Base-by-base conservation (phyloP, 2,329 filamentous ascomycete genomes). In the Nigrospora oryzae region DNA sequence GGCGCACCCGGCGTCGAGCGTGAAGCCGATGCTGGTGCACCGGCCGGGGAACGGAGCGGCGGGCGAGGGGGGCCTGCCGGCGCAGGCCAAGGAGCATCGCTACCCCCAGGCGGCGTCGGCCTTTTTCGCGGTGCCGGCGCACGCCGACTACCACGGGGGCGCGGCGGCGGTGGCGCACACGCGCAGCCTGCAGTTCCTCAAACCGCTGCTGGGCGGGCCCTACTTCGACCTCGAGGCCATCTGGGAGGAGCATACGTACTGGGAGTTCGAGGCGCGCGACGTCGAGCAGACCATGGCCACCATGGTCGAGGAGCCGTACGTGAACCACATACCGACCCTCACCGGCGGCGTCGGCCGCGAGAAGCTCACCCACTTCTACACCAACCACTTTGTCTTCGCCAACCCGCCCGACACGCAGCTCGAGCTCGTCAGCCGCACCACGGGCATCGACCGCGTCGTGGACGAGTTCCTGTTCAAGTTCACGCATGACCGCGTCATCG, bases 221-320 rank as follows among this genome's bases (percentile, higher is more conserved):
- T 75, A 71, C 49, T 88, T 89, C 55, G 83, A 89, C 51, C 74
- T 90, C 10, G 86, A 90, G 57, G 73, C 74, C 1, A 81, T 89
- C 40, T 91, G 86, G 86, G 84, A 89, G 8, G 84, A 89, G 61
- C 85, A 91, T 58, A 85, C 82, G 0, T 72, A 73, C 37, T 84
- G 75, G 52, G 84, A 89, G 57, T 90, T 90, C 58, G 77, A 63
- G 1, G 77, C 81, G 45, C 73, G 84, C 11, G 78, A 77, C 2
- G 84, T 88, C 0, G 79, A 79, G 49, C 76, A 79, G 51, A 90
- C 85, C 0, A 89, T 90, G 85, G 72, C 71, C n/a, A 89, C 85
- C 0, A 89, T 90, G 85, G 84, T 89, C 2, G 71, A 81, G 40
- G 79, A 88, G 59, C 86, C 85, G 2, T 89, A 89, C 55, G 85